A percentile compares a stretch with the other conserved stretches of the same genome.
These are phyloP conservation scores for Leccinellum luteum DNA, from an alignment of 768 basidiomycete genomes.

Conservation along the genomic window DNA sequence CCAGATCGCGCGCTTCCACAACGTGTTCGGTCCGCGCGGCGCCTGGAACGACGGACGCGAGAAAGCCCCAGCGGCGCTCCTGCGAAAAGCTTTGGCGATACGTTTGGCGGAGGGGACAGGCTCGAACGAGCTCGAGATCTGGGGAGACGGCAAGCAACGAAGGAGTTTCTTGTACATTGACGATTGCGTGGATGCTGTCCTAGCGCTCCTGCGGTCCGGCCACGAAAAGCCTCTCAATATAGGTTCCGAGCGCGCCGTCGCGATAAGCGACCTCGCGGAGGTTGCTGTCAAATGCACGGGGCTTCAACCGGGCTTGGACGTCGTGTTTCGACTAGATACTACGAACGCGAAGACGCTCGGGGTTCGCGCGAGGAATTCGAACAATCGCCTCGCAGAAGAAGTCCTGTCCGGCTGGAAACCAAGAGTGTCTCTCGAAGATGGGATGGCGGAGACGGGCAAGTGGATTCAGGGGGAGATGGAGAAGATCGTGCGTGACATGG, in stretches of 20 bases:
- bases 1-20: slow-evolving; percentile 55
- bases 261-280: slow-evolving; percentile 42
- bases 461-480: slow-evolving; percentile 48
- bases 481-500: slow-evolving; percentile 8
- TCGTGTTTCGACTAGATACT: slow-evolving; percentile 28
- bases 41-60: slow-evolving; percentile 54
- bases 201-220: slow-evolving; percentile 42
- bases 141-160: slow-evolving; percentile 53
- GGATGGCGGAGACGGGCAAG: slow-evolving; percentile 43
- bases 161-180: slow-evolving; percentile 56
- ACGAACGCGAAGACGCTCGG: slow-evolving; percentile 38
- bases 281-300: slow-evolving; percentile 38
- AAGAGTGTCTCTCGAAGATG: slow-evolving; percentile 38
- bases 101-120: slow-evolving; percentile 3
- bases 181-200: slow-evolving; percentile 51
- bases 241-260: slow-evolving; percentile 45
- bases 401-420: slow-evolving; percentile 44
- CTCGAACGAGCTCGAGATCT: slow-evolving; percentile 44
- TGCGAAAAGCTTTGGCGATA: slow-evolving; percentile 49
- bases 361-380: slow-evolving; percentile 50
- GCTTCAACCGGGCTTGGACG: slow-evolving; percentile 20
- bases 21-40: slow-evolving; percentile 54
- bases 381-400: slow-evolving; percentile 38
- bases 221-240: slow-evolving; percentile 44
- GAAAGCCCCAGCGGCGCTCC: slow-evolving; percentile 55